These are phyloP conservation scores for Salix viminalis DNA, from an alignment of 345 rosid genomes.

Conservation along the genomic window DNA sequence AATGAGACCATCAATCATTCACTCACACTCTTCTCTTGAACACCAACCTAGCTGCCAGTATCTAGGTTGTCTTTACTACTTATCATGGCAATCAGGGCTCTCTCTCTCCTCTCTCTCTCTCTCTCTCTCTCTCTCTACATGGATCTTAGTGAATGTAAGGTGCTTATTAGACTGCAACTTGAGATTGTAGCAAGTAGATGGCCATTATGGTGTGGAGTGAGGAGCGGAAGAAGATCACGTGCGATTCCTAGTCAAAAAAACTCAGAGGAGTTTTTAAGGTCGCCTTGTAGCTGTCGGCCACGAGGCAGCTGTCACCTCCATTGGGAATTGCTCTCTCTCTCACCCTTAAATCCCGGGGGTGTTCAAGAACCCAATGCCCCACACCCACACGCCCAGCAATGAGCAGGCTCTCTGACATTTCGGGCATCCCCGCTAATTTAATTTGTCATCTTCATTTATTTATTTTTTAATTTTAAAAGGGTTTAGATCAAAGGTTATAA, in stretches of 20 bases:
- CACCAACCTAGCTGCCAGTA: not conserved
- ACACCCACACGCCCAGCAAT: not conserved
- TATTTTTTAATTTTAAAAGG: too few species aligned
- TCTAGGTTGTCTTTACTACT: not conserved
- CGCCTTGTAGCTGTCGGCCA: conserved; percentile 45
- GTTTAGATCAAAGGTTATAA: too few species aligned
- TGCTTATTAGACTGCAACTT: not conserved
- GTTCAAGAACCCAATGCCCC: conserved; percentile 3
- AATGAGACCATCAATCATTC: not conserved
- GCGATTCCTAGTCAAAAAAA: not conserved
- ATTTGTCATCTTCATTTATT: too few species aligned
- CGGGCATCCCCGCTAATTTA: too few species aligned
- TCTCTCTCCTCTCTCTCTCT: not conserved
- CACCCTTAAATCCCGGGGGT: conserved; percentile 46
- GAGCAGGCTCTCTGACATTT: too few species aligned
- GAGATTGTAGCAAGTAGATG: too few species aligned
- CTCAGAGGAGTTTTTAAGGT: conserved; percentile 1
- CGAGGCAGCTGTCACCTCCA: conserved; percentile 42
- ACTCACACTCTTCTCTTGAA: not conserved
- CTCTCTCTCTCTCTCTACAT: not conserved
- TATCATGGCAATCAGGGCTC: not conserved
- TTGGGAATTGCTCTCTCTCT: conserved; percentile 40
- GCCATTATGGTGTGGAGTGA: not conserved
- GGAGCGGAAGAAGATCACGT: not conserved
- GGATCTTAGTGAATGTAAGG: not conserved